Percentiles rank a stretch among this genome's conserved stretches.
phyloP scores from a whole-genome alignment of 2,329 filamentous ascomycete species.

The Neonectria hederae region DNA sequence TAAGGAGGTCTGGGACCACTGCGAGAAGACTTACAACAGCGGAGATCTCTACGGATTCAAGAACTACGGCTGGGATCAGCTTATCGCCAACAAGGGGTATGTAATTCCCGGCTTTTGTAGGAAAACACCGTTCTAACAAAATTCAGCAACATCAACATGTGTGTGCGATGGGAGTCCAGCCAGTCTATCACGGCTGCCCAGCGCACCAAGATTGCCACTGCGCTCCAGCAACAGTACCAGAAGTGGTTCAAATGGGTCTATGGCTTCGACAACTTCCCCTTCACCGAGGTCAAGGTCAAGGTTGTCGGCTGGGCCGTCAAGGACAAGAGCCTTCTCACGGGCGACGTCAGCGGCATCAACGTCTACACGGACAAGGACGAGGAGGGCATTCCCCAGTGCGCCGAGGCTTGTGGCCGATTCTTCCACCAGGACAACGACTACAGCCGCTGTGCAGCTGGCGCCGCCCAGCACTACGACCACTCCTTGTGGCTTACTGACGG shows the following conservation, averaged over 20 bases:
- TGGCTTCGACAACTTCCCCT: conserved; percentile 56
- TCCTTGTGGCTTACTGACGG: conserved; percentile 60
- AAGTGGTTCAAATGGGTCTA: conserved; percentile 55
- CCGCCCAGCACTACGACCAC: conserved; percentile 54
- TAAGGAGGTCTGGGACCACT: conserved; percentile 47
- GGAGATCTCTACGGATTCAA: conserved; percentile 40
- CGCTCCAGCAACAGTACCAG: conserved; percentile 48
- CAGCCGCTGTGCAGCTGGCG: conserved; percentile 46
- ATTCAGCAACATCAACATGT: conserved; percentile 39
- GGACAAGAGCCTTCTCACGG: conserved; percentile 49
- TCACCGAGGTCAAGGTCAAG: conserved; percentile 48
- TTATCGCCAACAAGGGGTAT: conserved; percentile 45
- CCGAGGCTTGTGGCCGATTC: conserved; percentile 52
- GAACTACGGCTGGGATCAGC: conserved; percentile 49
- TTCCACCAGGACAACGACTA: conserved; percentile 57
- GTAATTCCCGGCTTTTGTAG: conserved; percentile 11
- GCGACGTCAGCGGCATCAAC: conserved; percentile 48
- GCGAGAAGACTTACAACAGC: conserved; percentile 40
- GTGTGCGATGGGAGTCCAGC: conserved; percentile 56
- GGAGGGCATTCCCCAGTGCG: conserved; percentile 54
- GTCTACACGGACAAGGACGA: conserved; percentile 54
- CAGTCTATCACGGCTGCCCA: conserved; percentile 49
- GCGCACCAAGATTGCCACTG: conserved; percentile 48
- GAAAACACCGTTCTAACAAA: not conserved
- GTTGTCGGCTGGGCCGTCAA: conserved; percentile 57